phyloP scores from a whole-genome alignment of 371 early-diverging fungal genomes.

The Mortierella sp. region DNA sequence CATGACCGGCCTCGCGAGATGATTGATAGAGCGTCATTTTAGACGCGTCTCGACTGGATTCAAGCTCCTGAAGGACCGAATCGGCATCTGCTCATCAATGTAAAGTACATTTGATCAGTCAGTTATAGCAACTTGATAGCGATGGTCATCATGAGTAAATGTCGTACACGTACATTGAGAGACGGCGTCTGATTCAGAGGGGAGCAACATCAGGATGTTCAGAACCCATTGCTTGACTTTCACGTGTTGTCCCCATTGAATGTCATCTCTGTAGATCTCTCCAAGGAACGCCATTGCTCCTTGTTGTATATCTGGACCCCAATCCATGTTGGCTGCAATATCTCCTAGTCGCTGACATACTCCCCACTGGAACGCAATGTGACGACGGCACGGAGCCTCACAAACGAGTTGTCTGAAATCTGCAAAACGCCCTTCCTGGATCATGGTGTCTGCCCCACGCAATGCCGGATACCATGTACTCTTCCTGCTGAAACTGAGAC shows the following conservation, averaged over 20 bases:
- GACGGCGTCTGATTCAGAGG: no score
- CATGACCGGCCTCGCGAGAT: not conserved
- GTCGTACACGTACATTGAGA: no score
- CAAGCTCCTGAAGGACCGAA: no score
- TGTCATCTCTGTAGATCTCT: not conserved
- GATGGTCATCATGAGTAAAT: no score
- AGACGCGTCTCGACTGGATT: no score
- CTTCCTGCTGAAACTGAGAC: not conserved
- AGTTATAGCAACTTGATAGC: no score
- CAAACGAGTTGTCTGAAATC: not conserved
- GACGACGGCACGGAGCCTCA: conserved; percentile 1
- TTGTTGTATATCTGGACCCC: not conserved
- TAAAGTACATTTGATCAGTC: no score
- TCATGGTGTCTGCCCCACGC: not conserved
- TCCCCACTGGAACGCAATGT: conserved; percentile 7
- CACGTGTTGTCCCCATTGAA: not conserved
- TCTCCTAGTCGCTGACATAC: conserved; percentile 9
- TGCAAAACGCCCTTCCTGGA: not conserved
- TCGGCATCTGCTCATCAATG: no score
- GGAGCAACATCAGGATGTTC: not conserved
- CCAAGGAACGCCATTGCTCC: not conserved
- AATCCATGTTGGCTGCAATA: not conserved
- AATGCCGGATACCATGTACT: conserved; percentile 2
- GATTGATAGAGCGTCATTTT: not conserved
- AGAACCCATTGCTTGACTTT: conserved; percentile 5